Base-by-base conservation (phyloP, 306 rosid species). In the Pueraria montana region DNA sequence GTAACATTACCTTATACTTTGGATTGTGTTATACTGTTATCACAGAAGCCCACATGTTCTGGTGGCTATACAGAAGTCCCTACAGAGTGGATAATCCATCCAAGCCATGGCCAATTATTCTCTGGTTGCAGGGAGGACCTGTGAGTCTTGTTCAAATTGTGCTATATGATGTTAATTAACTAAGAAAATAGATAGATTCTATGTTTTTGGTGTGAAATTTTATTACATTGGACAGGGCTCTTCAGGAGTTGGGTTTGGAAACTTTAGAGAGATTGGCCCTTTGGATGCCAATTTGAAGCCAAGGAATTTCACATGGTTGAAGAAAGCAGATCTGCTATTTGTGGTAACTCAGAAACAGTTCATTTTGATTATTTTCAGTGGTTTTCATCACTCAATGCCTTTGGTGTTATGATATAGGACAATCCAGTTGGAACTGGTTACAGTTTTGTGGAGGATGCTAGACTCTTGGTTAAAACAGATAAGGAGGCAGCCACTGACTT, bases 111-210 rank as follows among this genome's bases (percentile, higher is more conserved):
- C n/a, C n/a, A n/a, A n/a, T n/a, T n/a, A n/a, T n/a, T n/a, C n/a
- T n/a, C 18, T 93, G 97, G 97, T 80, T 93, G 80, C 97, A 93
- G 65, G 97, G 97, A 63, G 97, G 97, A 72, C 97, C 97, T n/a
- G 98, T 93, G 52, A 89, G 96, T 72, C 17, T 58, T 11, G 34
- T 21, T 58, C 13, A 9, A 58, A 21, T 58, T 58, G 6, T 0
- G 34, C 32, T 23, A 58, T 58, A 58, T 58, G 34, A 1, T 58
- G 32, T 56, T 56, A 2, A 6, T 10, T 58, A 21, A 21, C 17
- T 58, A 2, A 21, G 6, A 21, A 55, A 12, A 55, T 13, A 18
- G 11, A 53, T 53, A n/a, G 21, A n/a, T 53, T 53, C 61, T n/a
- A n/a, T n/a, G n/a, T n/a, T n/a, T n/a, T n/a, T n/a, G n/a, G n/a